Evolutionary conservation across 1,139 yeast genomes (phyloP).

Genomic region (Taphrina deformans): DNA sequence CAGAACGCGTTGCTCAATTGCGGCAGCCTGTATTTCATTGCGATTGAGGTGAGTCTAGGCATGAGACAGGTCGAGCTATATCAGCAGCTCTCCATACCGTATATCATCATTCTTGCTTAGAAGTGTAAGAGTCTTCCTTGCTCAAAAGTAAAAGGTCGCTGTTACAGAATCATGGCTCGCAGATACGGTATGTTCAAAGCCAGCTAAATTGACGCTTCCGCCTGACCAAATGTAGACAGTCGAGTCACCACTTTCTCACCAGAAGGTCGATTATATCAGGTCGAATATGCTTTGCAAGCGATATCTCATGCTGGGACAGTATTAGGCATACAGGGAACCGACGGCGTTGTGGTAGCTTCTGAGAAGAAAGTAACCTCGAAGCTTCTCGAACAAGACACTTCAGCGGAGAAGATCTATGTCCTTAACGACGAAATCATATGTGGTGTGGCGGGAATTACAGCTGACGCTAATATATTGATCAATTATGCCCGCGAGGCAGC

Average conservation of each 20-base stretch:
- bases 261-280: constrained; percentile 91
- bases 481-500: constrained; percentile 84
- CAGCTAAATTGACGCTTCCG: background rate
- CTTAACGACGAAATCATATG: constrained; percentile 81
- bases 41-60: background rate
- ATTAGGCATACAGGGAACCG: constrained; percentile 84
- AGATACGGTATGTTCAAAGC: constrained; percentile 5
- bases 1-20: background rate
- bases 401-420: constrained; percentile 87
- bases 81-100: background rate
- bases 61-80: background rate
- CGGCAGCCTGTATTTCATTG: background rate
- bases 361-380: constrained; percentile 93
- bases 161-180: too few species aligned
- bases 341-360: constrained; percentile 95
- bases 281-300: constrained; percentile 96
- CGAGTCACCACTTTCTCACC: constrained; percentile 98
- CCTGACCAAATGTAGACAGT: constrained; percentile 55
- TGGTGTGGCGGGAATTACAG: constrained; percentile 98
- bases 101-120: too few species aligned
- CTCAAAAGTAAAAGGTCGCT: too few species aligned
- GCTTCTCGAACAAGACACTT: constrained; percentile 86
- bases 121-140: too few species aligned
- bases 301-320: constrained; percentile 98
- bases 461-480: constrained; percentile 91